phyloP scores from a whole-genome alignment of 495 filamentous ascomycete species.

The Letharia lupina region DNA sequence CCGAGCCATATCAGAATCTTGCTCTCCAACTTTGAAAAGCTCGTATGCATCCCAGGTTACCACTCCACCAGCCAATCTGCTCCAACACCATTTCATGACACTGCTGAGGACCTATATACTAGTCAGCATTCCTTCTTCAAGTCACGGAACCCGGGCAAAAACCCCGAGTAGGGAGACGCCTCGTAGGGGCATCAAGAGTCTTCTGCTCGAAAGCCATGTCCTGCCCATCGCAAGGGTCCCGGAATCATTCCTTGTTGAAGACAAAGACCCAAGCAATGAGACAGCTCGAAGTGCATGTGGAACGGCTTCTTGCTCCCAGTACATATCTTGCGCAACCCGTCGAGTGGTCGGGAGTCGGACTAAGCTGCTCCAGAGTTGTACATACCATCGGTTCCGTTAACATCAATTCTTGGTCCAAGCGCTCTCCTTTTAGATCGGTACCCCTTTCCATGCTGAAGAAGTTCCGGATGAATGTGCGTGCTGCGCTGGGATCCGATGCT shows the following conservation, averaged over 20 bases:
- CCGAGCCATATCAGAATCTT: conserved; percentile 84
- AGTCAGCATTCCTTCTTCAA: background rate
- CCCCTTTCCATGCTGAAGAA: conserved; percentile 63
- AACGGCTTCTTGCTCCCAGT: background rate
- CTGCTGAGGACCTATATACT: conserved; percentile 70
- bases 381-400: conserved; percentile 89
- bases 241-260: background rate
- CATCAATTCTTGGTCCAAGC: conserved; percentile 75
- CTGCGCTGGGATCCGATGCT: conserved; percentile 79
- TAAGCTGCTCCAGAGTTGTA: background rate
- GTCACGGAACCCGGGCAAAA: background rate
- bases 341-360: background rate
- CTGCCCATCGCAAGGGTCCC: background rate
- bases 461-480: conserved; percentile 85
- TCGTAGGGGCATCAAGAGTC: background rate
- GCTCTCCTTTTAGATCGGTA: conserved; percentile 51
- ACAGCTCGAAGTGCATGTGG: conserved; percentile 11
- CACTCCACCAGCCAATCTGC: conserved; percentile 80
- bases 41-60: conserved; percentile 98
- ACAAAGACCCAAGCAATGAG: background rate
- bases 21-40: conserved; percentile 87
- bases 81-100: conserved; percentile 98
- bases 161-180: background rate
- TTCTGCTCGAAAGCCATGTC: background rate
- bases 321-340: background rate